Evolutionary conservation across 2,329 filamentous ascomycete genomes (phyloP).

Genomic region (Aspergillus glaucus): DNA sequence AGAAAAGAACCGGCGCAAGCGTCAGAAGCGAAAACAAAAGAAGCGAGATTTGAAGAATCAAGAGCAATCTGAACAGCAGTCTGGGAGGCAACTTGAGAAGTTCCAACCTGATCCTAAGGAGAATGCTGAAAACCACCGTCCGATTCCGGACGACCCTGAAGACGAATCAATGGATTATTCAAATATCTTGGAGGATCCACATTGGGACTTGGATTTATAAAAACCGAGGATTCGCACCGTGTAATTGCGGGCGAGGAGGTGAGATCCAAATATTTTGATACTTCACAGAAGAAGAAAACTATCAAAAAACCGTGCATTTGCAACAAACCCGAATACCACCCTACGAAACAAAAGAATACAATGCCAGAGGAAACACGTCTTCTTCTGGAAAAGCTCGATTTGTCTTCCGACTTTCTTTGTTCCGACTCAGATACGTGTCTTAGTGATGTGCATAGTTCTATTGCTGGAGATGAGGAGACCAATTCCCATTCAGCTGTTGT

Average conservation of each 20-base stretch:
- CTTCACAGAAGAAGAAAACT: neutral
- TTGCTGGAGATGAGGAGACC: neutral
- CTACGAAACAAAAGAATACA: neutral
- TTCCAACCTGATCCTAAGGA: neutral
- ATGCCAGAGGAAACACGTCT: slow-evolving; percentile 11
- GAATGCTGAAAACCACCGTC: neutral
- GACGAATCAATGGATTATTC: neutral
- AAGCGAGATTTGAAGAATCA: neutral
- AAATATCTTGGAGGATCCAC: slow-evolving; percentile 2
- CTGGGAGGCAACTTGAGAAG: neutral
- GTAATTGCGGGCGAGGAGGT: slow-evolving; percentile 35
- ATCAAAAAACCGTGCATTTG: neutral
- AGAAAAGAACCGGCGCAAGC: neutral
- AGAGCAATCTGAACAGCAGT: neutral
- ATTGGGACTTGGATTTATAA: slow-evolving; percentile 30
- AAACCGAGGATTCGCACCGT: slow-evolving; percentile 33
- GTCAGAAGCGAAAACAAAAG: neutral
- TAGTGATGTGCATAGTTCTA: slow-evolving; percentile 24
- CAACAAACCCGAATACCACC: neutral
- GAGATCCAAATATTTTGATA: slow-evolving; percentile 29
- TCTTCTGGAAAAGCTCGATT: slow-evolving; percentile 9
- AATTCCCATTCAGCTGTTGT: slow-evolving; percentile 1
- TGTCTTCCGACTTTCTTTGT: slow-evolving; percentile 16
- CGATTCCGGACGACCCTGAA: neutral
- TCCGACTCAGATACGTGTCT: slow-evolving; percentile 33